Evolutionary conservation across 2,329 filamentous ascomycete genomes (phyloP).

Genomic region (Talaromyces pinophilus): DNA sequence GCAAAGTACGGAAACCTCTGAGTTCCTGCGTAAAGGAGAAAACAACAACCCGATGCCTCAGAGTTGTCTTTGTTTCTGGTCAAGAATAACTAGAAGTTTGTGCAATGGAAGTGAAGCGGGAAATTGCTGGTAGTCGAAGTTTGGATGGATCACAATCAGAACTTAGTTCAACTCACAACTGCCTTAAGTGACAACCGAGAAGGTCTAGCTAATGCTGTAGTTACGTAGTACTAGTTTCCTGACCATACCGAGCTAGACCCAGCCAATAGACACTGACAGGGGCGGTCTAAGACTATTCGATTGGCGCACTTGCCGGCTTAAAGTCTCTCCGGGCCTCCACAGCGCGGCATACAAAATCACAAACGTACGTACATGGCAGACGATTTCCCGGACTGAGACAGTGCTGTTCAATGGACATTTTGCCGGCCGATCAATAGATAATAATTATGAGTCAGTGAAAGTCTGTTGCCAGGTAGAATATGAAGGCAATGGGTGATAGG

Average conservation of each 20-base stretch:
- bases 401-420: neutral
- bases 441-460: neutral
- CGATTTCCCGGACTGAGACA: neutral
- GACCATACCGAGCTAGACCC: neutral
- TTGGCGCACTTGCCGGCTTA: neutral
- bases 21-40: neutral
- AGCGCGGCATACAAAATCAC: neutral
- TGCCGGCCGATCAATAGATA: neutral
- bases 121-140: neutral
- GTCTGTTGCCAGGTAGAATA: neutral
- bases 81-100: neutral
- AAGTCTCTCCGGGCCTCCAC: slow-evolving; percentile 5
- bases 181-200: neutral
- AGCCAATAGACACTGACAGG: neutral
- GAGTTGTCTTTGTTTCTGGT: neutral
- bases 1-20: neutral
- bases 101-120: neutral
- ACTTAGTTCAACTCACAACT: neutral
- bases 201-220: neutral
- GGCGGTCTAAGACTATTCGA: neutral
- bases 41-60: neutral
- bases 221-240: neutral
- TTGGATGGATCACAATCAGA: neutral
- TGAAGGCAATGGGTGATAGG: neutral
- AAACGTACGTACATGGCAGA: neutral